Evolutionary conservation across 2,329 filamentous ascomycete species (phyloP).

Genomic region (Phialophora macrospora): DNA sequence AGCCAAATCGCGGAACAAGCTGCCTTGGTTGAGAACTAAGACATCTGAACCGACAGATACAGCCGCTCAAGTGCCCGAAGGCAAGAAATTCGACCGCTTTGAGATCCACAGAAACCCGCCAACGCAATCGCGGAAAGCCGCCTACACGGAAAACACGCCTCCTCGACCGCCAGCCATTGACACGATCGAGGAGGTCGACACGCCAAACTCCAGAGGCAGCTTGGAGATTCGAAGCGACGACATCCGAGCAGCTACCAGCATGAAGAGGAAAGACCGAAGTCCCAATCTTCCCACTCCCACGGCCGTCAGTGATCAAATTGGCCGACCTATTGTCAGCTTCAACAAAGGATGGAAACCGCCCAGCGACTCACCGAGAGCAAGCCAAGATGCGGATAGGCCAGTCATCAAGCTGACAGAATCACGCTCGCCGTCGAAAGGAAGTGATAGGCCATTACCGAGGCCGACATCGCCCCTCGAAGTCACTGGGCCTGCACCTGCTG

Average conservation of each 20-base stretch:
- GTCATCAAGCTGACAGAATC: conserved; percentile 35
- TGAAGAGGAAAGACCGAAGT: conserved; percentile 84
- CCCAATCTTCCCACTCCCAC: conserved; percentile 84
- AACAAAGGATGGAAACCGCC: conserved; percentile 72
- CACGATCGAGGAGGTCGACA: conserved; percentile 43
- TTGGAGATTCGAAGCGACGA: conserved; percentile 85
- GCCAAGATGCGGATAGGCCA: conserved; percentile 36
- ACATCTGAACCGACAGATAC: conserved; percentile 47
- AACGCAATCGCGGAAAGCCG: conserved; percentile 78
- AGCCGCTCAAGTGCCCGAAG: conserved; percentile 42
- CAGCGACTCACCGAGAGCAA: conserved; percentile 47
- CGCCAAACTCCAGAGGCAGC: conserved; percentile 70
- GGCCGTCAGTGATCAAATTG: conserved; percentile 86
- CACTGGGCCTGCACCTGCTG: conserved; percentile 25
- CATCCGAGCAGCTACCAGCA: conserved; percentile 87
- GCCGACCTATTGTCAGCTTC: conserved; percentile 97
- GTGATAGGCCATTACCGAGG: conserved; percentile 28
- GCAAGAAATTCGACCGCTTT: conserved; percentile 58
- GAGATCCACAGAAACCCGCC: conserved; percentile 87
- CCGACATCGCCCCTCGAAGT: conserved; percentile 22
- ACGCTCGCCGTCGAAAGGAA: conserved; percentile 9
- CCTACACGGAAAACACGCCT: conserved; percentile 71
- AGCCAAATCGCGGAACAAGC: conserved; percentile 67
- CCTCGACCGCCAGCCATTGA: conserved; percentile 39
- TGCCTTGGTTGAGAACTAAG: conserved; percentile 52